Evolutionary conservation across 2,329 filamentous ascomycete species (phyloP), one percentile per base, ranked within the genome.

Genomic region (Scedosporium apiospermum): DNA sequence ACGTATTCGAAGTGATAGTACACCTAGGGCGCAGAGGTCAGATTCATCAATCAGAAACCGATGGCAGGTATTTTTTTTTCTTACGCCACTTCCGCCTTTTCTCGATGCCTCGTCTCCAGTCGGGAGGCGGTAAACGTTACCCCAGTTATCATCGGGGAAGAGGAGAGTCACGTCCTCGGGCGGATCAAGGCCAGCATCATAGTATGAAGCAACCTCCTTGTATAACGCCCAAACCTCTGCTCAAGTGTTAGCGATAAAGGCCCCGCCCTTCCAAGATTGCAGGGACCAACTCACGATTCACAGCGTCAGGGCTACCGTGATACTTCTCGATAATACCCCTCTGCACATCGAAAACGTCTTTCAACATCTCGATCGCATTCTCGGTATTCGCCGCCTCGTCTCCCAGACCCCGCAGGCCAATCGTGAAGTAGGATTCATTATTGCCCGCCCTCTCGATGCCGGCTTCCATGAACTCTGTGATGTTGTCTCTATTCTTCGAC

Each of bases 171-270:
- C 78, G 67, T 85, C 79, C 38, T 87, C 84, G 0, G 83, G 82
- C 3, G 67, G 62, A 1, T 75, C 72, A 69, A 87, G 77, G 7
- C 84, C 83, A 12, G 77, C 77, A 62, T 85, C 80, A 64, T 82
- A 85, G 66, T 86, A 85, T 6, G 79, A 78, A 63, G 82, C 80
- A 0, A 87, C 82, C 66, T 87, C 84, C 64, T 85, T 86, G 70
- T 86, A 87, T 64, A 86, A 69, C 64, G 82, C 84, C 81, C 83
- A 85, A 71, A 85, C 78, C 68, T 86, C 83, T n/a, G 80, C 14
- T 46, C 34, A 21, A 18, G 4, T 12, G 14, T 49, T 21, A 26
- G 34, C 12, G 3, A 49, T 58, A 34, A 7, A 9, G 23, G 21
- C 9, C 27, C 44, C 38, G 21, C 38, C 57, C 16, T 51, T 46